Evolutionary conservation across 225 moss, liverwort and hornwort species (phyloP), one percentile per base, ranked within the genome.

Genomic region (Bryoerythrophyllum caledonicum): DNA sequence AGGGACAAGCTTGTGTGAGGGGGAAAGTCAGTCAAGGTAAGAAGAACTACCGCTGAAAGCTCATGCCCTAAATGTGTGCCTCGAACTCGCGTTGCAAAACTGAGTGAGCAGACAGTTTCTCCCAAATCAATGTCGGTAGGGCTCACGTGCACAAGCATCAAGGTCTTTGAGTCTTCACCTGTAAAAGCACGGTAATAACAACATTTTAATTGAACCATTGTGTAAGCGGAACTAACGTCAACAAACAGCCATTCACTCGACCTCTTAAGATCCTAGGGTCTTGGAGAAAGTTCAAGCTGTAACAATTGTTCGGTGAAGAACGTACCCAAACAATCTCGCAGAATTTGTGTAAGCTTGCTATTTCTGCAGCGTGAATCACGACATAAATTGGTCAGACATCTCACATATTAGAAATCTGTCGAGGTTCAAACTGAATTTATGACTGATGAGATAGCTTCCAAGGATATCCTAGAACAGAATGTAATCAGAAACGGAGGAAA

Each of bases 91-190:
- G 86, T 78, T 1, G 86, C 89, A 74, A 89, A 87, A 79, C 78
- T 78, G 53, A 89, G 80, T 64, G 89, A 89, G 73, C 86, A 89
- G 58, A 81, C 65, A 3, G 89, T 84, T 67, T 89, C 89, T 67
- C 87, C 84, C 65, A 87, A 23, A 62, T 89, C 89, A 15, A 23
- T 75, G 62, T 87, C 86, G 64, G 78, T 89, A 38, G 89, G 89
- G 67, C 89, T 89, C 61, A 87, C 89, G 72, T 89, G 89, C 72
- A 89, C 89, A 53, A 89, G 80, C 89, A 89, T 89, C 69, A 89
- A 78, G 25, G 89, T 87, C 76, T 89, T 89, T 23, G 89, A 87
- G 73, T 87, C 68, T 65, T 82, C 82, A 66, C 89, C 89, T 89
- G 62, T 59, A 37, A 30, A 63, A 65, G 67, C 28, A 58, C n/a